Evolutionary conservation across 2,329 filamentous ascomycete genomes (phyloP).

Genomic region (Helicocarpus griseus): DNA sequence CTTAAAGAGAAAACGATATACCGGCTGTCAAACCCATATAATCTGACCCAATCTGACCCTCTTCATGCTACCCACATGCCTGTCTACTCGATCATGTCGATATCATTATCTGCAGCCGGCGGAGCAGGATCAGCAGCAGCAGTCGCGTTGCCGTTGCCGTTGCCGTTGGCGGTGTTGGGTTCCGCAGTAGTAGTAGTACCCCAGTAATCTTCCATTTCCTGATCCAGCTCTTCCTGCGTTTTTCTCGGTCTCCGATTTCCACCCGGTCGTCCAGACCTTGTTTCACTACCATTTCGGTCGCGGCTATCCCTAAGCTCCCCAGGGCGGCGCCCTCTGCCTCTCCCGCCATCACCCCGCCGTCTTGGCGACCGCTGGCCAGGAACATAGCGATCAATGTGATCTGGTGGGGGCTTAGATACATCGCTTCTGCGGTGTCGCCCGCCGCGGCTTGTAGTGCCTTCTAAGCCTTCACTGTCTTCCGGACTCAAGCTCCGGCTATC

Average conservation of each 20-base stretch:
- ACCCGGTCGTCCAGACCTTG: slow-evolving; percentile 29
- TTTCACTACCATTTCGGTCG: slow-evolving; percentile 18
- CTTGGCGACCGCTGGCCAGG: slow-evolving; percentile 46
- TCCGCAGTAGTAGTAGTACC: slow-evolving; percentile 37
- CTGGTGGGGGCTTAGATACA: slow-evolving; percentile 47
- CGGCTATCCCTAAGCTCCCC: slow-evolving; percentile 35
- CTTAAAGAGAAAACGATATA: background rate
- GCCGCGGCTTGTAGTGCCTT: slow-evolving; percentile 29
- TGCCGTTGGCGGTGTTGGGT: slow-evolving; percentile 12
- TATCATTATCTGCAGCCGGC: slow-evolving; percentile 11
- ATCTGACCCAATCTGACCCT: background rate
- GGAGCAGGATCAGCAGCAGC: slow-evolving; percentile 2
- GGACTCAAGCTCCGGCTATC: slow-evolving; percentile 35
- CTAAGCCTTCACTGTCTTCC: slow-evolving; percentile 21
- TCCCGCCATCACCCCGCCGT: slow-evolving; percentile 41
- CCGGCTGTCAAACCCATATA: background rate
- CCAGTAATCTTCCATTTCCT: slow-evolving; percentile 97
- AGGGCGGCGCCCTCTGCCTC: slow-evolving; percentile 39
- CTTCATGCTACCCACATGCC: background rate
- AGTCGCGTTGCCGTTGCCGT: background rate
- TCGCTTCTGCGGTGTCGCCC: slow-evolving; percentile 43
- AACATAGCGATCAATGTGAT: slow-evolving; percentile 70
- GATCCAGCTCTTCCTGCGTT: slow-evolving; percentile 84
- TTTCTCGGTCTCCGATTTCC: slow-evolving; percentile 58
- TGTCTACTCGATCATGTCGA: slow-evolving; percentile 14